Conservation (phyloP, 192 early-diverging fungal genomes). For the Coemansia sp. region DNA sequence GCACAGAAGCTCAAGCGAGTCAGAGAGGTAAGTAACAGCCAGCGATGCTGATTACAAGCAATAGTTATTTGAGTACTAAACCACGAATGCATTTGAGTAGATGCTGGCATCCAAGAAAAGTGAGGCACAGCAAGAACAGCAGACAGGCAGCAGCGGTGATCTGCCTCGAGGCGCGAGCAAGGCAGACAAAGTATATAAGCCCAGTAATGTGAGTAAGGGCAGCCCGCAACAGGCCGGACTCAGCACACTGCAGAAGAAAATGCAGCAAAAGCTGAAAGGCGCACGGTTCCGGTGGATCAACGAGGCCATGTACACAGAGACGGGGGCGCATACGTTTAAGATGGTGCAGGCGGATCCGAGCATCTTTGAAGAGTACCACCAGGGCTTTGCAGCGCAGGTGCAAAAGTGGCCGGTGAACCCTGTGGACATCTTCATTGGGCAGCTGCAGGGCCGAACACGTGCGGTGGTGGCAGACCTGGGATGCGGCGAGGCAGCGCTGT, state of each 20-base stretch:
- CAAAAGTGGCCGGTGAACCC: constrained; percentile 93
- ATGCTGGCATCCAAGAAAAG: constrained; percentile 3
- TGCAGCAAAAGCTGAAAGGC: constrained; percentile 74
- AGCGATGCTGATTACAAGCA: not conserved
- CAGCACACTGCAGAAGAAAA: constrained; percentile 54
- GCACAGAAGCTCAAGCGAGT: constrained; percentile 30
- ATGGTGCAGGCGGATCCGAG: constrained; percentile 82
- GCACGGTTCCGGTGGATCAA: constrained; percentile 89
- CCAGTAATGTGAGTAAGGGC: not conserved
- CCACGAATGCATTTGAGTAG: not conserved
- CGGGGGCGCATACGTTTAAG: constrained; percentile 67
- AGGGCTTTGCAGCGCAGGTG: constrained; percentile 89
- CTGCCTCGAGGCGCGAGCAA: not conserved
- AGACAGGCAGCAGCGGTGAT: not conserved
- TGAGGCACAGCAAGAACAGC: not conserved
- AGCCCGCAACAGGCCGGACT: constrained; percentile 1
- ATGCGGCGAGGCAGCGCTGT: constrained; percentile 93
- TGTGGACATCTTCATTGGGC: constrained; percentile 76
- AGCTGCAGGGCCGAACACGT: constrained; percentile 52
- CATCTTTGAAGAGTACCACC: constrained; percentile 94
- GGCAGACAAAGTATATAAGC: not conserved
- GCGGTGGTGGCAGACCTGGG: constrained; percentile 86
- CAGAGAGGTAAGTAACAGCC: constrained; percentile 22
- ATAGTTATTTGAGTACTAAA: not conserved
- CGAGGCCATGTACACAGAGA: constrained; percentile 90